Evolutionary conservation across 352 stramenopile species (phyloP).

Genomic region (Aphanomyces cochlioides): DNA sequence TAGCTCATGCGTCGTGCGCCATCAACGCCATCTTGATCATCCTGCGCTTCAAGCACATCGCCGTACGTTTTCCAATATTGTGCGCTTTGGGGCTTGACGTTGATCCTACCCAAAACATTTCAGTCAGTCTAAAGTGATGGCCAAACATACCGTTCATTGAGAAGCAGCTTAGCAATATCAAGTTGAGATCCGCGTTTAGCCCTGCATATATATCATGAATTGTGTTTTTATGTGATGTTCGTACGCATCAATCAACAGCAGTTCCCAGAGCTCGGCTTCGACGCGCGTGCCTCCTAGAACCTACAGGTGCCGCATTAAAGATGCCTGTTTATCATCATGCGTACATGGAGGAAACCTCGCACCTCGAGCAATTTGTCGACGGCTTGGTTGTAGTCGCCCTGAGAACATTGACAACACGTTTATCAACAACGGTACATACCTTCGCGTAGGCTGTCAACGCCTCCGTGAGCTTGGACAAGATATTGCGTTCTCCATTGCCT

Average conservation of each 20-base stretch:
- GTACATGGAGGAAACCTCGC: constrained; percentile 42
- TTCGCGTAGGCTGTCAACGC: constrained; percentile 68
- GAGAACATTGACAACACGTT: not conserved
- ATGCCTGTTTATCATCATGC: not conserved
- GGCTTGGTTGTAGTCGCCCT: constrained; percentile 58
- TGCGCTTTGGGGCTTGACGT: constrained; percentile 64
- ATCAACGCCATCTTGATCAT: constrained; percentile 66
- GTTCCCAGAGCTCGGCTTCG: constrained; percentile 68
- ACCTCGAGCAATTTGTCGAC: constrained; percentile 52
- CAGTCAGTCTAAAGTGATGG: not conserved
- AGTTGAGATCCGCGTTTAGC: constrained; percentile 28
- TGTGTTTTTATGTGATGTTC: constrained; percentile 6
- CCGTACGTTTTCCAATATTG: constrained; percentile 79
- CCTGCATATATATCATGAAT: constrained; percentile 6
- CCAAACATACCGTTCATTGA: constrained; percentile 65
- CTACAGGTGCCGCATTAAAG: constrained; percentile 31
- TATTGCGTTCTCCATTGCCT: constrained; percentile 1
- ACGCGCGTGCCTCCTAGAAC: constrained; percentile 68
- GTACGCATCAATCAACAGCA: constrained; percentile 78
- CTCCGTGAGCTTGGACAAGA: constrained; percentile 23
- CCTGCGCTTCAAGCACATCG: constrained; percentile 59
- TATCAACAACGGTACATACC: constrained; percentile 34
- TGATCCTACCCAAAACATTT: constrained; percentile 41
- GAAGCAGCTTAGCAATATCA: constrained; percentile 65
- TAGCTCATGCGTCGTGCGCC: constrained; percentile 88